phyloP scores from a whole-genome alignment of 2,329 filamentous ascomycete genomes.

The Hypoxylon sp. region DNA sequence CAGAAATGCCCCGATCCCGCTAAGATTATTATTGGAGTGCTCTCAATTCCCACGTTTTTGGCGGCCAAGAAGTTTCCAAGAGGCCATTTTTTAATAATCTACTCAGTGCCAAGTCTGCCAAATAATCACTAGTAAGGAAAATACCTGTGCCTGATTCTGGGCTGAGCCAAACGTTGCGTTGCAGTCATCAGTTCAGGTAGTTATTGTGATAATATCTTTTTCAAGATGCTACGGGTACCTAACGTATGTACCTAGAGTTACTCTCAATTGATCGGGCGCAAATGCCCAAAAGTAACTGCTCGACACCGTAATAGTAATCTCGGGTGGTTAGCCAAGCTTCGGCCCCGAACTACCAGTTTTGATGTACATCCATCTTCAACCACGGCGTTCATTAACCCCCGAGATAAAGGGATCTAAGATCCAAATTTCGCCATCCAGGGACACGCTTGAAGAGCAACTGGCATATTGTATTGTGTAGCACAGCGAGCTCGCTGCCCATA shows the following conservation, averaged over 20 bases:
- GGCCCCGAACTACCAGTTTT: constrained; percentile 25
- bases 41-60: constrained; percentile 12
- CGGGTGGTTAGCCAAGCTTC: constrained; percentile 22
- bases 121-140: constrained; percentile 8
- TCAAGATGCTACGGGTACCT: constrained; percentile 1
- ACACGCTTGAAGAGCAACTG: background rate
- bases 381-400: constrained; percentile 17
- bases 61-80: constrained; percentile 3
- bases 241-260: background rate
- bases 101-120: constrained; percentile 20
- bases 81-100: background rate
- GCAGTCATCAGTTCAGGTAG: constrained; percentile 1
- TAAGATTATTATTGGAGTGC: constrained; percentile 7
- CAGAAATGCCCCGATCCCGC: constrained; percentile 37
- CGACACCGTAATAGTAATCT: constrained; percentile 33
- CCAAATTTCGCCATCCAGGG: constrained; percentile 13
- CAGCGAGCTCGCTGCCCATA: background rate
- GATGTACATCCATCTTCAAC: background rate
- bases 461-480: background rate
- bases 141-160: constrained; percentile 24
- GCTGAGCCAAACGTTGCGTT: constrained; percentile 21
- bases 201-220: background rate
- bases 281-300: constrained; percentile 2
- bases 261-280: constrained; percentile 4
- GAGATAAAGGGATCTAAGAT: constrained; percentile 26